phyloP scores from a whole-genome alignment of 805 yeast species.

The Wickerhamiella occidentalis region DNA sequence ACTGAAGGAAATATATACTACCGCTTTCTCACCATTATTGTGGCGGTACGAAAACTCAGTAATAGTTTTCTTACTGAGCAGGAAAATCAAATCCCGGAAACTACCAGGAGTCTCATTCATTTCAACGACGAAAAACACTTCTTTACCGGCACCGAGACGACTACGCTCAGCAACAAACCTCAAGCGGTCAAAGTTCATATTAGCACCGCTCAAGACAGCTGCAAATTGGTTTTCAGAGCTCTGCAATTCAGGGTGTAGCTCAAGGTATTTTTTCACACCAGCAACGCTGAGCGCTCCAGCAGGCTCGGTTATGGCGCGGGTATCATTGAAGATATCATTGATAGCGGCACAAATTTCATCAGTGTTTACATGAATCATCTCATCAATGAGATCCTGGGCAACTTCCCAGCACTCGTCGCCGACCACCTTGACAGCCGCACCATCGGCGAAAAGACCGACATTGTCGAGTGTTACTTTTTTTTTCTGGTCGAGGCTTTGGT shows the following conservation, averaged over 20 bases:
- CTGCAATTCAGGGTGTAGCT: constrained; percentile 38
- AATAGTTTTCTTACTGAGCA: constrained; percentile 76
- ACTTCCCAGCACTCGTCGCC: constrained; percentile 90
- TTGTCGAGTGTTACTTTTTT: constrained; percentile 44
- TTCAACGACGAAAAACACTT: constrained; percentile 78
- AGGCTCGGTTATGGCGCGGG: constrained; percentile 88
- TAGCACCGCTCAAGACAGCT: constrained; percentile 89
- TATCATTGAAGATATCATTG: constrained; percentile 91
- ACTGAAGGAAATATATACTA: constrained; percentile 77
- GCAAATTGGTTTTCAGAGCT: constrained; percentile 43
- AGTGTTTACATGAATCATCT: constrained; percentile 69
- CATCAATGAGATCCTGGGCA: constrained; percentile 72
- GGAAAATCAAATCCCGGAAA: constrained; percentile 60
- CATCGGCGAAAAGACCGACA: constrained; percentile 98
- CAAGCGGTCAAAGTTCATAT: constrained; percentile 93
- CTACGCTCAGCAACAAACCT: constrained; percentile 96
- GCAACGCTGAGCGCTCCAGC: constrained; percentile 96
- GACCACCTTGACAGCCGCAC: constrained; percentile 83
- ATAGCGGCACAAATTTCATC: constrained; percentile 96
- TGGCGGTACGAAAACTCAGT: constrained; percentile 92
- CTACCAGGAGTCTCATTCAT: constrained; percentile 93
- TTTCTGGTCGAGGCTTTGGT: constrained; percentile 49
- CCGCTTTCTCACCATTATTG: constrained; percentile 42
- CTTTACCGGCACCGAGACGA: constrained; percentile 95
- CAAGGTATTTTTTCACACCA: constrained; percentile 74